Evolutionary conservation across 2,329 filamentous ascomycete species (phyloP).

Genomic region (Lasiodiplodia citricola): DNA sequence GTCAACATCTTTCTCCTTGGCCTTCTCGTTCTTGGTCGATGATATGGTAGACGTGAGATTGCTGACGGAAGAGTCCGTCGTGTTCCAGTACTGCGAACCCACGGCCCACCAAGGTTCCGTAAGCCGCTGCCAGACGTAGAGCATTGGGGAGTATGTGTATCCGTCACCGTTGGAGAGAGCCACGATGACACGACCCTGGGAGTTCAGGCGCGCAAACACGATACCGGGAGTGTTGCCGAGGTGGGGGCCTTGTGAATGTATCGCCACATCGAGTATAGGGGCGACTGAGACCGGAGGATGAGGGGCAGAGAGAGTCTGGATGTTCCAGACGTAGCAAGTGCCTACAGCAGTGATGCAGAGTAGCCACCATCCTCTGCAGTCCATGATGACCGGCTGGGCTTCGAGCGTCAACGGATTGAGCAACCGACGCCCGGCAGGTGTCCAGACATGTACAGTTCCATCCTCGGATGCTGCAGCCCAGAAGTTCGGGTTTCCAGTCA

Average conservation of each 20-base stretch:
- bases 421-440: constrained; percentile 84
- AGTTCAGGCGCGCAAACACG: constrained; percentile 90
- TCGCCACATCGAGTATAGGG: constrained; percentile 85
- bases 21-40: constrained; percentile 30
- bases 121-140: constrained; percentile 94
- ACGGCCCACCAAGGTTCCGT: constrained; percentile 98
- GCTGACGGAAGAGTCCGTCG: constrained; percentile 86
- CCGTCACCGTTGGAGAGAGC: constrained; percentile 94
- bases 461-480: constrained; percentile 96
- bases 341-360: constrained; percentile 88
- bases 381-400: constrained; percentile 90
- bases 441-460: constrained; percentile 88
- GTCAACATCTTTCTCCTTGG: constrained; percentile 49
- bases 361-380: constrained; percentile 87
- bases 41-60: constrained; percentile 71
- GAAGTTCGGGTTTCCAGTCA: constrained; percentile 87
- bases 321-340: constrained; percentile 91
- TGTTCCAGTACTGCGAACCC: constrained; percentile 98
- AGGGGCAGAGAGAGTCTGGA: constrained; percentile 79
- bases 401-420: constrained; percentile 86
- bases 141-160: constrained; percentile 81
- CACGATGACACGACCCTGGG: constrained; percentile 82
- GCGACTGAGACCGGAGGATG: constrained; percentile 90
- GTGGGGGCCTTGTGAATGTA: constrained; percentile 77
- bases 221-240: constrained; percentile 81